phyloP scores from a whole-genome alignment of 768 basidiomycete genomes.

The Clitopilus hobsonii region DNA sequence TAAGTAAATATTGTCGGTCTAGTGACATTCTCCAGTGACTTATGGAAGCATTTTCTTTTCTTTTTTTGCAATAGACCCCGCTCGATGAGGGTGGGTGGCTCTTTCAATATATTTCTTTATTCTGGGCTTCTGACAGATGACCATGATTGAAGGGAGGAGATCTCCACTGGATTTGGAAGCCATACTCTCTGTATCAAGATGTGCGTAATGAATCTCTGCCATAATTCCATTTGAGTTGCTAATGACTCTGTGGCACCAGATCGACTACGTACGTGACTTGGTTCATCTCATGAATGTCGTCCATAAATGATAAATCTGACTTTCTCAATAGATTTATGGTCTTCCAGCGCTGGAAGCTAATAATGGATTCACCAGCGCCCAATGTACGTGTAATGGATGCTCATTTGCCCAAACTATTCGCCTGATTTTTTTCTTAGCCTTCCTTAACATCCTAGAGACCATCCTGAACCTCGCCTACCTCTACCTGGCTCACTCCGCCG shows the following conservation, averaged over 20 bases:
- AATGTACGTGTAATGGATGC: slow-evolving; percentile 44
- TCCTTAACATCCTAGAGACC: slow-evolving; percentile 78
- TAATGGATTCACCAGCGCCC: slow-evolving; percentile 83
- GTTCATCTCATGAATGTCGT: background rate
- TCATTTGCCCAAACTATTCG: background rate
- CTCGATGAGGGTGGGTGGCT: slow-evolving; percentile 54
- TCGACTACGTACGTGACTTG: slow-evolving; percentile 26
- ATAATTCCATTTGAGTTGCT: background rate
- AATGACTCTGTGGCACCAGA: too few species aligned
- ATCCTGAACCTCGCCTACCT: slow-evolving; percentile 70
- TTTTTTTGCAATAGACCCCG: slow-evolving; percentile 59
- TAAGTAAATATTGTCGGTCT: slow-evolving; percentile 23
- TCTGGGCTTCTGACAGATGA: background rate
- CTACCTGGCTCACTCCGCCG: slow-evolving; percentile 62
- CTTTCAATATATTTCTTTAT: background rate
- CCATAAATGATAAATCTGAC: background rate
- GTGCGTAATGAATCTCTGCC: slow-evolving; percentile 30
- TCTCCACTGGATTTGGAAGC: slow-evolving; percentile 88
- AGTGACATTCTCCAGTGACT: background rate
- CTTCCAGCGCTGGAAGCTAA: slow-evolving; percentile 54
- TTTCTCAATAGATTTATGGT: slow-evolving; percentile 60
- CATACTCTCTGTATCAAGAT: slow-evolving; percentile 76
- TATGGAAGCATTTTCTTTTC: too few species aligned
- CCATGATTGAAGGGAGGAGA: slow-evolving; percentile 60
- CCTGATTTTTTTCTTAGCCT: slow-evolving; percentile 38